Conservation (phyloP, 1,284 basidiomycete species). For the Cryptococcus neoformans region DNA sequence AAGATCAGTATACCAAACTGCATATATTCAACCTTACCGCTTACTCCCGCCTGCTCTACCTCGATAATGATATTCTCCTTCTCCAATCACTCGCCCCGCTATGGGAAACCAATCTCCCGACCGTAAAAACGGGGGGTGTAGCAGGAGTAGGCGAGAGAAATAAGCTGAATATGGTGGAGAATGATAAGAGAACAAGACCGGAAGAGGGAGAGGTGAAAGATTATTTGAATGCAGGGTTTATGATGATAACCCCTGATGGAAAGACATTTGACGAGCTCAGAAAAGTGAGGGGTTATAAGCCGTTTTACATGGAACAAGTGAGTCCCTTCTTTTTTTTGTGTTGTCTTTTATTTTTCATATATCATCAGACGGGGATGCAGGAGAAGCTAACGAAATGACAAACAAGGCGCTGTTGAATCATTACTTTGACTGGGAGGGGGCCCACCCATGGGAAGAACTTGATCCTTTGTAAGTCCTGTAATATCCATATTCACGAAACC, state of each 20-base stretch:
- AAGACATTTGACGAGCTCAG: conserved; percentile 11
- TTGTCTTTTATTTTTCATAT: background rate
- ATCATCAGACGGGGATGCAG: no score
- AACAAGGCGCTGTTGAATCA: background rate
- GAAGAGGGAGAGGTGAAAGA: background rate
- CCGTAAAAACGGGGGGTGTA: background rate
- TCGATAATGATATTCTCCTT: conserved; percentile 16
- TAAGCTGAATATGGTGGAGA: background rate
- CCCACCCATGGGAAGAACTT: background rate
- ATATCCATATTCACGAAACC: no score
- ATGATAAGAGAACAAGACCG: conserved; percentile 4
- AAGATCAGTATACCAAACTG: conserved; percentile 19
- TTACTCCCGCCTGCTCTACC: conserved; percentile 13
- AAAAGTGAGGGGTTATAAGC: conserved; percentile 9
- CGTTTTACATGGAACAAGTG: conserved; percentile 18
- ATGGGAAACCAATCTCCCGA: conserved; percentile 2
- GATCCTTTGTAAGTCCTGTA: no score
- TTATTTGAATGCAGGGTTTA: conserved; percentile 20
- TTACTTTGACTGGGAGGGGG: background rate
- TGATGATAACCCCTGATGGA: conserved; percentile 13
- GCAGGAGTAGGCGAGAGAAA: conserved; percentile 8
- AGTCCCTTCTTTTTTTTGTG: background rate
- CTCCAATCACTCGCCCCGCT: conserved; percentile 11
- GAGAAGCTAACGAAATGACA: background rate
- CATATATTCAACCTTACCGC: conserved; percentile 13